Evolutionary conservation across 352 stramenopile species (phyloP).

Genomic region (Phytophthora podocarpi): DNA sequence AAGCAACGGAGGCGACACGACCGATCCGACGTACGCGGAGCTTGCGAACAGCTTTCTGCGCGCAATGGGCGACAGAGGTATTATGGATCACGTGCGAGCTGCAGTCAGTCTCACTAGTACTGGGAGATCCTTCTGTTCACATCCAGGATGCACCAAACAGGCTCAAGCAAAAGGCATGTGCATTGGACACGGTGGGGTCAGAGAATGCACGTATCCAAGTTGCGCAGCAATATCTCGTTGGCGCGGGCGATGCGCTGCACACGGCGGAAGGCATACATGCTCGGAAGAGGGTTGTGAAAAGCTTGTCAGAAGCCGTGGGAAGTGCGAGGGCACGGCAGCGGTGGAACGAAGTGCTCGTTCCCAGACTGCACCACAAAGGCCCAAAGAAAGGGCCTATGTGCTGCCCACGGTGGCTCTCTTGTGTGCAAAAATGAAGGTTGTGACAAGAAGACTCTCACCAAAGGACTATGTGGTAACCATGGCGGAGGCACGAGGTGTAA

Average conservation of each 20-base stretch:
- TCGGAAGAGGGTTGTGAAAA: constrained; percentile 20
- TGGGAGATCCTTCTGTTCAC: constrained; percentile 10
- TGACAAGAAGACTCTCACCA: constrained; percentile 9
- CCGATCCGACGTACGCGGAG: background rate
- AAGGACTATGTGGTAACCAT: constrained; percentile 22
- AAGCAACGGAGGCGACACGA: too few species aligned
- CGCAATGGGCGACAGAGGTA: too few species aligned
- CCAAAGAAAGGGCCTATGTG: constrained; percentile 24
- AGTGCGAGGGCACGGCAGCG: constrained; percentile 19
- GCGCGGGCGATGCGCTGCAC: constrained; percentile 10
- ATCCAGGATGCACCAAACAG: constrained; percentile 25
- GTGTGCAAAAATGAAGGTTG: constrained; percentile 24
- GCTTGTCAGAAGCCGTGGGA: constrained; percentile 6
- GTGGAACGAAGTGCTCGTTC: constrained; percentile 15
- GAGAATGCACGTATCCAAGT: constrained; percentile 9
- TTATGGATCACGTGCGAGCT: background rate
- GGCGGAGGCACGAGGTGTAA: constrained; percentile 10
- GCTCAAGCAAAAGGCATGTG: constrained; percentile 27
- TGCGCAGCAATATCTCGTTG: constrained; percentile 13
- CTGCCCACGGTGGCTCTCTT: constrained; percentile 17
- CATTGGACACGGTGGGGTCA: constrained; percentile 25
- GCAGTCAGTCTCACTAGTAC: background rate
- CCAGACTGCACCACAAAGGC: constrained; percentile 14
- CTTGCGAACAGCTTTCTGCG: background rate
- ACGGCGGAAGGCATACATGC: constrained; percentile 22